These are phyloP conservation scores for Rhytidhysteron rufulum DNA, from an alignment of 2,329 filamentous ascomycete genomes.

Conservation along the genomic window DNA sequence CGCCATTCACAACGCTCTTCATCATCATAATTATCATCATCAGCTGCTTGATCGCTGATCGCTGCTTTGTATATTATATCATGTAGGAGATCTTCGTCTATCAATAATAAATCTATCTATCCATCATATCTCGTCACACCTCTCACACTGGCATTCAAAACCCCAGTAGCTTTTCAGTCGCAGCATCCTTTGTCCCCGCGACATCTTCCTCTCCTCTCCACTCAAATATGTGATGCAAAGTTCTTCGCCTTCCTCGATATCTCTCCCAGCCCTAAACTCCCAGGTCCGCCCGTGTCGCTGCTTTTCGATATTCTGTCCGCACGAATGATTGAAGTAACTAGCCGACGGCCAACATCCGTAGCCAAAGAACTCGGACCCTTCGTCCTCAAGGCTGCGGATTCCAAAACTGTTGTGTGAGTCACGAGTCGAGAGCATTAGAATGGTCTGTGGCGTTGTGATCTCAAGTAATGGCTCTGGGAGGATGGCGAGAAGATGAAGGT, in stretches of 20 bases:
- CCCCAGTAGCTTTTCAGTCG: constrained; percentile 42
- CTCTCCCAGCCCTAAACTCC: constrained; percentile 35
- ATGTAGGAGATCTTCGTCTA: too few relatives aligned
- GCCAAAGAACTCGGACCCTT: constrained; percentile 46
- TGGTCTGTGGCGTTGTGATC: constrained; percentile 28
- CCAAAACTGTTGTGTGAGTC: constrained; percentile 48
- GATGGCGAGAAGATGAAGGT: constrained; percentile 41
- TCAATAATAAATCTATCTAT: too few relatives aligned
- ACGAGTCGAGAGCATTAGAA: constrained; percentile 34
- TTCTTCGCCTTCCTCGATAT: constrained; percentile 38
- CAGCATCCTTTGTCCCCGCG: constrained; percentile 31
- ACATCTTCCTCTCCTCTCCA: constrained; percentile 42
- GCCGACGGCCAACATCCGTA: constrained; percentile 46
- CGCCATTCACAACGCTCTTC: too few relatives aligned
- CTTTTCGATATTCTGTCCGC: constrained; percentile 43
- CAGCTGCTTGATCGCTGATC: too few relatives aligned
- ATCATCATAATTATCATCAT: too few relatives aligned
- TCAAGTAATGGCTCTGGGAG: constrained; percentile 34
- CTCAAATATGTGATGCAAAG: constrained; percentile 48
- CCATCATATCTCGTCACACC: constrained; percentile 23
- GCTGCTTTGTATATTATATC: too few relatives aligned
- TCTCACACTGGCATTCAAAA: constrained; percentile 42
- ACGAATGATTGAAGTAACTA: constrained; percentile 49
- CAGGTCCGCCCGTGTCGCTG: constrained; percentile 37
- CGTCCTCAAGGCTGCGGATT: constrained; percentile 42